Evolutionary conservation across 768 basidiomycete genomes (phyloP), one percentile per base, ranked within the genome.

Genomic region (Basidioascus undulatus): DNA sequence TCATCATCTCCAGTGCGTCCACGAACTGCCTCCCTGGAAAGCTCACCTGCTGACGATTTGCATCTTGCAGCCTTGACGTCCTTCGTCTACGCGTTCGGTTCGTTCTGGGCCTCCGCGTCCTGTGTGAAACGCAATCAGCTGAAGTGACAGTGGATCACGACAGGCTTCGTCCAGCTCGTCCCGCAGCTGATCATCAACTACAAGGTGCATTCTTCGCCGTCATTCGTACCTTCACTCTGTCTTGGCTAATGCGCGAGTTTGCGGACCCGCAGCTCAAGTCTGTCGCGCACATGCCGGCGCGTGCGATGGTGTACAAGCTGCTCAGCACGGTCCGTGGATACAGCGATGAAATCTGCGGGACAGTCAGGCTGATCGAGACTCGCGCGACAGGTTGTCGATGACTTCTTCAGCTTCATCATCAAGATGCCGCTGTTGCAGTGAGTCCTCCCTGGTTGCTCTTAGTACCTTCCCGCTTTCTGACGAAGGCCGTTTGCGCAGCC

Each of bases 281-380:
- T 56, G 86, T 92, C 27, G 78, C 89, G 34, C 89, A 96, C 56
- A 84, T 96, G 76, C 87, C 87, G 16, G 87, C 92, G 76, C 92
- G 87, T 57, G 79, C 87, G 4, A 84, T 96, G 81, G 74, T 86
- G 49, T 89, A 84, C 66, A 92, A 89, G 62, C 74, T 79, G 2
- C 65, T 89, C 44, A 77, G 81, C 34, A 81, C 76, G 1, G 77
- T 81, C 10, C n/a, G n/a, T n/a, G n/a, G n/a, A n/a, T n/a, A n/a
- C n/a, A n/a, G n/a, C n/a, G n/a, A n/a, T n/a, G n/a, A n/a, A n/a
- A n/a, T n/a, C n/a, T n/a, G n/a, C n/a, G n/a, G n/a, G n/a, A n/a
- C n/a, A n/a, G n/a, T n/a, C n/a, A n/a, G 5, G 21, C 9, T 44
- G 20, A 40, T 30, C 33, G 56, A 44, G 39, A 41, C 39, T 13